Percentiles rank a stretch among this genome's conserved stretches.
phyloP scores from a whole-genome alignment of 805 yeast species.

The Ogataea nakhonphanomensis region DNA sequence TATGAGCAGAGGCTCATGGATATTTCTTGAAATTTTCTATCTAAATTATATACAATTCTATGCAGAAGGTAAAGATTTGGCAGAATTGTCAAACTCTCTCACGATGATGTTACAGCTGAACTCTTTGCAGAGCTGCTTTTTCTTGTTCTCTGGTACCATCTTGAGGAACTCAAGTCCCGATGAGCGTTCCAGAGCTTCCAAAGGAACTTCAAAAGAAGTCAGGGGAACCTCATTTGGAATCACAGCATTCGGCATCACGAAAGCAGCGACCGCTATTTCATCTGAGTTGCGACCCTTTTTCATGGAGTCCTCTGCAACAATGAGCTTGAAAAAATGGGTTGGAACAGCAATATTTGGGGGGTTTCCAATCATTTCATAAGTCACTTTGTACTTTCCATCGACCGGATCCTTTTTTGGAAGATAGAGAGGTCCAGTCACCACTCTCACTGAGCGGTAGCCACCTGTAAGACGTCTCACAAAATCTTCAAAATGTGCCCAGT shows the following conservation, averaged over 20 bases:
- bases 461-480: constrained; percentile 75
- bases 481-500: constrained; percentile 96
- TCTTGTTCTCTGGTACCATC: constrained; percentile 54
- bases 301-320: constrained; percentile 71
- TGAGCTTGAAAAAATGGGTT: constrained; percentile 89
- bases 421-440: constrained; percentile 92
- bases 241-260: constrained; percentile 85
- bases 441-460: constrained; percentile 70
- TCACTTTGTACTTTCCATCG: constrained; percentile 82
- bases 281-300: constrained; percentile 35
- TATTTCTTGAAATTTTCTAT: background rate
- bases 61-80: constrained; percentile 27
- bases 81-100: constrained; percentile 65
- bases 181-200: constrained; percentile 84
- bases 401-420: constrained; percentile 68
- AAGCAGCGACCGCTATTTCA: constrained; percentile 77
- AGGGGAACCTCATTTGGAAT: constrained; percentile 72
- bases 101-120: constrained; percentile 76
- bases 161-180: constrained; percentile 81
- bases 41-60: constrained; percentile 8
- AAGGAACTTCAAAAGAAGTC: constrained; percentile 77
- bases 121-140: constrained; percentile 72
- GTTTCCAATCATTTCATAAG: constrained; percentile 90
- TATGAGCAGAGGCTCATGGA: constrained; percentile 43
- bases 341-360: constrained; percentile 98